A percentile compares a stretch with the other conserved stretches of the same genome.
Evolutionary conservation across 179 eudicot genomes (phyloP).

Genomic region (Sideroxylon spinosum): DNA sequence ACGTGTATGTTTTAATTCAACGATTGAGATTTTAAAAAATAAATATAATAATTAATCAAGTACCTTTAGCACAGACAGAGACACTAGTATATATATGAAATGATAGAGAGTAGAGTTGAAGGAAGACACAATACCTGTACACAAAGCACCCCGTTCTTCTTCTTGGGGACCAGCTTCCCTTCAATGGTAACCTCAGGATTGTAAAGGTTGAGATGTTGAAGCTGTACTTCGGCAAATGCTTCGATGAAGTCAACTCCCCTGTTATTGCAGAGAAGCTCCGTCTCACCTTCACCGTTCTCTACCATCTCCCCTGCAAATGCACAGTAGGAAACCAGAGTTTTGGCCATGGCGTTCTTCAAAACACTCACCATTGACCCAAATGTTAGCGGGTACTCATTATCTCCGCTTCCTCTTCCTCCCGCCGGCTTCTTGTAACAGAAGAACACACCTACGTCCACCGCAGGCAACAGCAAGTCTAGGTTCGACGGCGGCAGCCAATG

Average conservation of each 20-base stretch:
- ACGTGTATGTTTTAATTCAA: too few species aligned
- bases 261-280: slow-evolving; percentile 21
- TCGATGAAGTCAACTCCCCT: slow-evolving; percentile 22
- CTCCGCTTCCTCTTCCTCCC: neutral
- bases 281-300: slow-evolving; percentile 21
- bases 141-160: slow-evolving; percentile 20
- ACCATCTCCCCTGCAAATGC: slow-evolving; percentile 24
- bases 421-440: slow-evolving; percentile 23
- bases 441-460: slow-evolving; percentile 19
- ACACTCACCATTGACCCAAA: neutral
- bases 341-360: slow-evolving; percentile 20
- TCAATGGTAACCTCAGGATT: slow-evolving; percentile 25
- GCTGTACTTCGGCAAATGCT: slow-evolving; percentile 25
- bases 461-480: slow-evolving; percentile 20
- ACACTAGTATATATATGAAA: too few species aligned
- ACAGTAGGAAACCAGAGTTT: slow-evolving; percentile 18
- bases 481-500: slow-evolving; percentile 24
- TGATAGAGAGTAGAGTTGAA: neutral
- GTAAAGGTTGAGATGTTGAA: slow-evolving; percentile 18
- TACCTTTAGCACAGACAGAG: too few species aligned
- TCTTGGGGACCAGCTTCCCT: slow-evolving; percentile 22
- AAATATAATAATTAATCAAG: too few species aligned
- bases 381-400: too few species aligned
- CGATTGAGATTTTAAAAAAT: too few species aligned
- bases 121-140: slow-evolving; percentile 22